Base-by-base conservation (phyloP, 306 rosid species). In the Rosa multiflora region DNA sequence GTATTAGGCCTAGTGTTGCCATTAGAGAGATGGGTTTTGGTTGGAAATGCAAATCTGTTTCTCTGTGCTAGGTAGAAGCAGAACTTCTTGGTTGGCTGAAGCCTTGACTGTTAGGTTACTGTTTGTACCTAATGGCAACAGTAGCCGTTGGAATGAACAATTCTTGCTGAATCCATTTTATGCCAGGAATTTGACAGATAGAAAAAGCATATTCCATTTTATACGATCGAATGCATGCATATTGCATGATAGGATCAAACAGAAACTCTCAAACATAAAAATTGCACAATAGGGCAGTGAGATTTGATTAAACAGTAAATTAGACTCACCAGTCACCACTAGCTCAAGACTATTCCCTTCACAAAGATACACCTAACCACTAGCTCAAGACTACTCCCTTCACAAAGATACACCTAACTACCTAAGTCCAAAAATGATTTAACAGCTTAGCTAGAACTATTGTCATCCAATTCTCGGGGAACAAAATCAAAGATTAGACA, bases 81-180 rank as follows among this genome's bases (percentile, higher is more conserved):
- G 35, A 42, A 10, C 73, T 69, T 69, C 32, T 20, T 40, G 43
- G 35, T 68, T 69, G 12, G 59, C 56, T 12, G 21, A 55, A 4
- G 76, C 44, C 73, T 73, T 47, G 63, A 86, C 83, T 8, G 48
- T 62, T 76, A 26, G 69, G 79, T 44, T 44, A 44, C 2, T 44
- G 46, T 43, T 43, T 43, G 46, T 43, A 43, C 46, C 46, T 43
- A 43, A 32, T 32, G 37, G 37, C 37, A 32, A 32, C 37, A 32
- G 3, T 32, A 32, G 37, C 37, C 37, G 37, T 32, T 32, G 37
- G 37, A 32, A 32, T 32, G 35, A 32, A 32, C 35, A 32, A 32
- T 32, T 32, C 35, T 32, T 32, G 35, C 35, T 32, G 35, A 32
- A 2, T 32, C 35, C 35, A 32, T 32, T 32, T 32, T 32, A 32